A percentile compares a stretch with the other conserved stretches of the same genome.
These are phyloP conservation scores for Lathyrus tuberosus DNA, from an alignment of 306 rosid genomes.

Conservation along the genomic window DNA sequence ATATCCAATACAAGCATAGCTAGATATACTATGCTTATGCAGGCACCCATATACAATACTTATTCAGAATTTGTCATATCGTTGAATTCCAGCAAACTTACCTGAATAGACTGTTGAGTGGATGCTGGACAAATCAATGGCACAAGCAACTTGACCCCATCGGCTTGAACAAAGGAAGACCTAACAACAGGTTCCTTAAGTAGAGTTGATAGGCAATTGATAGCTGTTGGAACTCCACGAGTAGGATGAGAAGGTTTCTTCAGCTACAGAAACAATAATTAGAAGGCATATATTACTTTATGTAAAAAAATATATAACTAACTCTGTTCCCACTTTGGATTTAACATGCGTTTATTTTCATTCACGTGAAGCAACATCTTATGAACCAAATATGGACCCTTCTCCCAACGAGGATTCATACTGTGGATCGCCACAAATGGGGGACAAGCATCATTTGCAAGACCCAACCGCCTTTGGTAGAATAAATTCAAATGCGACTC, in stretches of 20 bases:
- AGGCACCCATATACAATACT: constrained; percentile 30
- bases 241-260: constrained; percentile 90
- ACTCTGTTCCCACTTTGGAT: constrained; percentile 10
- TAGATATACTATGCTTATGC: constrained; percentile 34
- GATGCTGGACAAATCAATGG: constrained; percentile 95
- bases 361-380: constrained; percentile 15
- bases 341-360: neutral
- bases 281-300: constrained; percentile 21
- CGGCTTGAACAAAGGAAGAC: constrained; percentile 84
- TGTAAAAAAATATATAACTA: neutral
- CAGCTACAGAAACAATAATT: constrained; percentile 58
- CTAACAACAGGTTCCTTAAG: constrained; percentile 92
- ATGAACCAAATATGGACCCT: neutral
- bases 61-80: constrained; percentile 29
- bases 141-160: constrained; percentile 90
- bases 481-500: constrained; percentile 2
- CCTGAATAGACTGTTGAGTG: constrained; percentile 97
- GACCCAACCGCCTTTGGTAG: neutral
- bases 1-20: constrained; percentile 29
- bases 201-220: constrained; percentile 81
- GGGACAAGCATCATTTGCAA: neutral
- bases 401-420: neutral
- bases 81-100: constrained; percentile 39
- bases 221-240: constrained; percentile 76
- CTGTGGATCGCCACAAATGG: neutral